A percentile compares a stretch with the other conserved stretches of the same genome.
Conservation (phyloP, 2,329 filamentous ascomycete species). For the Aurifilum marmelostoma region DNA sequence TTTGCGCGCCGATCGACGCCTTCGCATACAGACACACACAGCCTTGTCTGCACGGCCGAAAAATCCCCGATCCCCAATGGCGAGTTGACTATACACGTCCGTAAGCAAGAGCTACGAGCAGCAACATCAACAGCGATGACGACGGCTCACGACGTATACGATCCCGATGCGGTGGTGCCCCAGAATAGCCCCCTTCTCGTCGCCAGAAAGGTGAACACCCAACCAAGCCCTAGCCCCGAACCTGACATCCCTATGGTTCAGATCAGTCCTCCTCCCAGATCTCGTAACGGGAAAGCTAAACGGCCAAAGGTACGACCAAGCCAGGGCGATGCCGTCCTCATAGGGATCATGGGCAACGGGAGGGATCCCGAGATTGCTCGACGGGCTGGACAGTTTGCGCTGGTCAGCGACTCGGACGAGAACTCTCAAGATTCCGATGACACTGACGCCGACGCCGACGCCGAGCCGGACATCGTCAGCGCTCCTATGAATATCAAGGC, state of each 20-base stretch:
- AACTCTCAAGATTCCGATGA: constrained; percentile 22
- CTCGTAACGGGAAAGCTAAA: constrained; percentile 53
- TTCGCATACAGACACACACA: constrained; percentile 9
- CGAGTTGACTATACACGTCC: constrained; percentile 36
- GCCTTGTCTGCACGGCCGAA: constrained; percentile 15
- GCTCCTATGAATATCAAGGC: constrained; percentile 33
- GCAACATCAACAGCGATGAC: constrained; percentile 43
- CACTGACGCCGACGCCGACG: background rate
- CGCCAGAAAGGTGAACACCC: constrained; percentile 48
- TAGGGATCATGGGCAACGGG: constrained; percentile 65
- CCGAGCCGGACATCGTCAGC: constrained; percentile 19
- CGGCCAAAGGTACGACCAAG: constrained; percentile 57
- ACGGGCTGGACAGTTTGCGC: constrained; percentile 55
- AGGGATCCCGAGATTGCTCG: constrained; percentile 67
- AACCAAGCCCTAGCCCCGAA: constrained; percentile 55
- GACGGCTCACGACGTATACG: constrained; percentile 47
- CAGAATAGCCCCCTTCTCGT: constrained; percentile 44
- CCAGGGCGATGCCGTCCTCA: constrained; percentile 69
- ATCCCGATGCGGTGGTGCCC: constrained; percentile 48
- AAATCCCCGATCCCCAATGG: constrained; percentile 35
- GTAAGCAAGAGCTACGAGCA: constrained; percentile 37
- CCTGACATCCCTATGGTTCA: constrained; percentile 48
- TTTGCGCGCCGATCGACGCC: constrained; percentile 22
- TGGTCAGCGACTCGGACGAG: constrained; percentile 46
- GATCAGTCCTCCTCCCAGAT: constrained; percentile 47